Evolutionary conservation across 2,329 filamentous ascomycete species (phyloP), one percentile per base, ranked within the genome.

Genomic region (Allantophomopsis cytisporea): DNA sequence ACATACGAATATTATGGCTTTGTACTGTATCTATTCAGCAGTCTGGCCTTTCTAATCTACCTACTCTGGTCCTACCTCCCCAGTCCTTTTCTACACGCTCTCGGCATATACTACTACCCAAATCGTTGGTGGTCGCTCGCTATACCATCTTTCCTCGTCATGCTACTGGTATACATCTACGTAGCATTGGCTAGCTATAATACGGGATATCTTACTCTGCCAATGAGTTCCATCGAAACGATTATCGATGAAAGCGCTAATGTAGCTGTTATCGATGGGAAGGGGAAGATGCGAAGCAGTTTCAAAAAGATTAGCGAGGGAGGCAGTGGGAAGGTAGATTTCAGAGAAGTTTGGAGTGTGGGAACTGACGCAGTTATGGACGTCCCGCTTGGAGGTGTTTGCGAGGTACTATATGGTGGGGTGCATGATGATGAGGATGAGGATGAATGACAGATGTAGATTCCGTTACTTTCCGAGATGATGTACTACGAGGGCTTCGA

Each of bases 1-100:
- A 98, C 91, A 0, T 96, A 98, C 64, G 91, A 98, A 58, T 98
- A 96, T 73, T 96, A 96, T 59, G 91, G 91, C 57, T 98, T 98
- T 62, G 89, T 94, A 39, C 73, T 98, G 37, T 96, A 98, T 64
- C 72, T 98, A 31, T 85, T 89, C 55, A 88, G 82, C 45, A 85
- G 80, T 16, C 67, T 91, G 38, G 77, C 77, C 2, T 96, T 96
- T 57, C 66, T 82, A 55, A 69, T 74, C 54, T 82, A 76, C 57
- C 63, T 80, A 12, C 65, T 80, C n/a, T 56, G 54, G 91, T 83
- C 83, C 12, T 96, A 91, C 61, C 76, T 96, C 5, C 91, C 91
- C 0, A 85, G 83, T 17, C 87, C 88, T 0, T 87, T 96, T 57
- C 71, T 98, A 34, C 87, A 94, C 57, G 85, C 85, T 43, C 72